Percentiles rank a stretch among this genome's conserved stretches.
These are phyloP conservation scores for Tuber melanosporum DNA, from an alignment of 495 filamentous ascomycete species.

Conservation along the genomic window DNA sequence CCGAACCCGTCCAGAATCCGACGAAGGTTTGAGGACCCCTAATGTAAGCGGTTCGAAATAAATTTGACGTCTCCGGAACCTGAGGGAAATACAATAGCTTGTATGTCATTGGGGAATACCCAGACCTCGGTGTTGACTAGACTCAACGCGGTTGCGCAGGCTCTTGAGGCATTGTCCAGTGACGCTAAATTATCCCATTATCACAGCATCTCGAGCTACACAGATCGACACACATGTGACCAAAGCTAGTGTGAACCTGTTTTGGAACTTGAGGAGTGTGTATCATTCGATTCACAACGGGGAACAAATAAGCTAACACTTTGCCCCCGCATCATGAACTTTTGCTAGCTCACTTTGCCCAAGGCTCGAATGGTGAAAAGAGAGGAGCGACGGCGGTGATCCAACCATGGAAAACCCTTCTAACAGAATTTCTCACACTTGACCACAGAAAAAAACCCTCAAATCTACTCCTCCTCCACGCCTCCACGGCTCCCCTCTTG, in stretches of 20 bases:
- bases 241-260: background rate
- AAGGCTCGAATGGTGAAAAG: background rate
- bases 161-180: background rate
- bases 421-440: background rate
- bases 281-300: background rate
- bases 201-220: background rate
- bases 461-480: background rate
- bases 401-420: background rate
- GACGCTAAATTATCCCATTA: background rate
- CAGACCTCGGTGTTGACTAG: background rate
- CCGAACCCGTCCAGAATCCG: no score
- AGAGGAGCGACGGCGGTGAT: background rate
- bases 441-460: background rate
- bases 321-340: background rate
- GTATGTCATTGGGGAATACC: background rate
- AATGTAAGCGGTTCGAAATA: background rate
- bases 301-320: background rate
- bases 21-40: no score
- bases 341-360: background rate
- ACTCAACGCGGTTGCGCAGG: background rate
- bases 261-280: background rate
- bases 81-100: background rate
- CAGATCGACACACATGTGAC: background rate
- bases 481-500: background rate
- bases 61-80: background rate